Evolutionary conservation across 2,329 filamentous ascomycete genomes (phyloP).

Genomic region (Phaeosphaeriaceae sp.): DNA sequence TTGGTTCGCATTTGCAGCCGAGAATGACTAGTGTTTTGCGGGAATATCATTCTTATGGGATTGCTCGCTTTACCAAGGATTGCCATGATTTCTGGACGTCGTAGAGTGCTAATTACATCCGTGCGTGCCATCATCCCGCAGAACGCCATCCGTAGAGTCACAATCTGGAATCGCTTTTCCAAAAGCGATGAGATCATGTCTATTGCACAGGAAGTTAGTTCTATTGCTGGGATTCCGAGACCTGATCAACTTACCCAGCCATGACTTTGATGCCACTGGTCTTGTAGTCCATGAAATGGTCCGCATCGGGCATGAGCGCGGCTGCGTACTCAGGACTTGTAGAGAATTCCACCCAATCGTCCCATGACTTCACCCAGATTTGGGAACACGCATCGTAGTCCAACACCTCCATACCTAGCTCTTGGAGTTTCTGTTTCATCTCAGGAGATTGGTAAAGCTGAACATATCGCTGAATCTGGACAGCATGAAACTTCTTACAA

Average conservation of each 20-base stretch:
- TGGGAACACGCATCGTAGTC: constrained; percentile 34
- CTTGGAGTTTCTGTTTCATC: constrained; percentile 29
- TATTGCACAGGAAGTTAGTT: constrained; percentile 4
- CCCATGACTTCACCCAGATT: constrained; percentile 34
- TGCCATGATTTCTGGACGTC: not conserved
- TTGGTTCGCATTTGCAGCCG: not conserved
- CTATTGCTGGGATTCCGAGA: not conserved
- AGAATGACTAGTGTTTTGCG: not conserved
- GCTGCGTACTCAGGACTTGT: constrained; percentile 29
- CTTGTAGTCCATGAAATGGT: constrained; percentile 37
- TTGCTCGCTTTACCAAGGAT: not conserved
- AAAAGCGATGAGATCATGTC: constrained; percentile 32
- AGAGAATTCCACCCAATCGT: constrained; percentile 31
- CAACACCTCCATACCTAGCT: constrained; percentile 29
- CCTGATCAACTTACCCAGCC: constrained; percentile 25
- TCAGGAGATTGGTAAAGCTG: constrained; percentile 32
- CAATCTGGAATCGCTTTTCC: constrained; percentile 34
- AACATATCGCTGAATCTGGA: constrained; percentile 39
- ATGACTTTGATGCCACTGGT: constrained; percentile 31
- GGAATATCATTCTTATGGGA: not conserved
- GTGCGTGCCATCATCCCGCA: constrained; percentile 3
- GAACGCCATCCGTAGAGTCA: constrained; percentile 31
- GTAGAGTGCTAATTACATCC: not conserved
- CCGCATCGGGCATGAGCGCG: constrained; percentile 30
- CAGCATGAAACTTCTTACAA: constrained; percentile 33